A percentile compares a stretch with the other conserved stretches of the same genome.
These are phyloP conservation scores for Porogramme epimiltina DNA, from an alignment of 1,284 basidiomycete species.

Conservation along the genomic window DNA sequence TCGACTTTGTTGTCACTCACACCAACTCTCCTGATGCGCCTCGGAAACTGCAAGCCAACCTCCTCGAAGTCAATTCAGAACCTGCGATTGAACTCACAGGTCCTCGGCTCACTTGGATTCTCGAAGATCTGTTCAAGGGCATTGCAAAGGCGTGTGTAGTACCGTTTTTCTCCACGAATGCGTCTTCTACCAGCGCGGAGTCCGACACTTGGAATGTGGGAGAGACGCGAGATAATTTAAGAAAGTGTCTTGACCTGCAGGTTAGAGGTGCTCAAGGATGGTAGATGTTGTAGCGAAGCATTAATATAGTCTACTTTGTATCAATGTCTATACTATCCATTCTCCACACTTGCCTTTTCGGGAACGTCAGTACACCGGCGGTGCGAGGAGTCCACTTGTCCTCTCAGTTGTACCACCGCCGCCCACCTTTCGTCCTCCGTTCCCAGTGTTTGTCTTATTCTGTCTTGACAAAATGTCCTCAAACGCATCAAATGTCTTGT, in stretches of 20 bases:
- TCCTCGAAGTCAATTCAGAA: conserved; percentile 94
- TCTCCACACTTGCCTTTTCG: no score
- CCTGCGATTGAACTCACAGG: conserved; percentile 97
- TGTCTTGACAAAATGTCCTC: conserved; percentile 65
- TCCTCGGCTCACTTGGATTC: conserved; percentile 75
- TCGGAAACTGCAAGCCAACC: conserved; percentile 60
- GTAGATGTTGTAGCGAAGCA: conserved; percentile 11
- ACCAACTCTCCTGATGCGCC: conserved; percentile 19
- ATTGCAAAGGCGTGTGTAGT: conserved; percentile 71
- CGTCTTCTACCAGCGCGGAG: conserved; percentile 6
- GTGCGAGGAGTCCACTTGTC: no score
- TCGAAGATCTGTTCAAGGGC: conserved; percentile 79
- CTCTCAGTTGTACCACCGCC: not conserved
- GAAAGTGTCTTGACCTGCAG: conserved; percentile 32
- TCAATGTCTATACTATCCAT: no score
- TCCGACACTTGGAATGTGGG: conserved; percentile 23
- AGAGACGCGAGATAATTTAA: conserved; percentile 21
- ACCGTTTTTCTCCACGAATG: conserved; percentile 54
- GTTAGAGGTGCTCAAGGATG: conserved; percentile 33
- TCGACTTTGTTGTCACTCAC: conserved; percentile 85
- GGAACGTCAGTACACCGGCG: no score
- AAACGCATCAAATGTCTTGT: conserved; percentile 74
- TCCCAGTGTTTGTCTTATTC: no score
- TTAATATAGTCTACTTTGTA: no score
- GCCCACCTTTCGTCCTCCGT: not conserved